These are phyloP conservation scores for Moesziomyces sp. DNA, from an alignment of 1,284 basidiomycete genomes.

Conservation along the genomic window DNA sequence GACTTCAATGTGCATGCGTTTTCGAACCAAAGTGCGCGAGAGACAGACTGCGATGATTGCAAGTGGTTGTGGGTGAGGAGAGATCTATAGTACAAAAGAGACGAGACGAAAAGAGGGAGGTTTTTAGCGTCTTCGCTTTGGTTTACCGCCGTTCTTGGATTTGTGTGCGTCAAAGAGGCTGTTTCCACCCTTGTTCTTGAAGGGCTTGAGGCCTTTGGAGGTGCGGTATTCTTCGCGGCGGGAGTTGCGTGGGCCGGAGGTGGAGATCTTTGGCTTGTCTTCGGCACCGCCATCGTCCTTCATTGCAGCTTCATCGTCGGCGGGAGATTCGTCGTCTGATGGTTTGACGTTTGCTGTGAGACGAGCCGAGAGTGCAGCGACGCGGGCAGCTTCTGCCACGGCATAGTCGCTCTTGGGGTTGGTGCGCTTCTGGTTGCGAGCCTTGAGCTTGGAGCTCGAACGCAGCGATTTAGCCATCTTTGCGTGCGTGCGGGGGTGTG, in stretches of 20 bases:
- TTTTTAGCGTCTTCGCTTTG: slow-evolving; percentile 55
- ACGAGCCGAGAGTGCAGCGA: slow-evolving; percentile 80
- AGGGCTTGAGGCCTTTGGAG: slow-evolving; percentile 47
- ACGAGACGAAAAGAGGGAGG: not conserved
- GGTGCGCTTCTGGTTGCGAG: slow-evolving; percentile 84
- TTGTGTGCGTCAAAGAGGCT: slow-evolving; percentile 31
- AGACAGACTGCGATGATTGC: not conserved
- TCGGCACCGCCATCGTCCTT: slow-evolving; percentile 60
- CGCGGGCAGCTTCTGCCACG: slow-evolving; percentile 82
- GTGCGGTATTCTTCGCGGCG: slow-evolving; percentile 59
- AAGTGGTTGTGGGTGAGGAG: not conserved
- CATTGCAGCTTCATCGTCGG: slow-evolving; percentile 69
- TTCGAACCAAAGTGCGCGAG: not conserved
- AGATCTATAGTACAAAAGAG: slow-evolving; percentile 28
- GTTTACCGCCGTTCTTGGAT: slow-evolving; percentile 54
- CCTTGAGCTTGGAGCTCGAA: slow-evolving; percentile 86
- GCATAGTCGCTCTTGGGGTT: slow-evolving; percentile 79
- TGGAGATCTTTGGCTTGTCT: slow-evolving; percentile 48
- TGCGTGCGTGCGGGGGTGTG: no score
- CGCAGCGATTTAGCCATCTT: slow-evolving; percentile 91
- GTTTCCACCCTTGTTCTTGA: slow-evolving; percentile 52
- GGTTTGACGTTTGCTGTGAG: slow-evolving; percentile 68
- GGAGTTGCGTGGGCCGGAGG: slow-evolving; percentile 52
- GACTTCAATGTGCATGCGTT: not conserved
- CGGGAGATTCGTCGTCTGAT: slow-evolving; percentile 53